Evolutionary conservation across 805 yeast species (phyloP).

Genomic region (Phaffomyces opuntiae): DNA sequence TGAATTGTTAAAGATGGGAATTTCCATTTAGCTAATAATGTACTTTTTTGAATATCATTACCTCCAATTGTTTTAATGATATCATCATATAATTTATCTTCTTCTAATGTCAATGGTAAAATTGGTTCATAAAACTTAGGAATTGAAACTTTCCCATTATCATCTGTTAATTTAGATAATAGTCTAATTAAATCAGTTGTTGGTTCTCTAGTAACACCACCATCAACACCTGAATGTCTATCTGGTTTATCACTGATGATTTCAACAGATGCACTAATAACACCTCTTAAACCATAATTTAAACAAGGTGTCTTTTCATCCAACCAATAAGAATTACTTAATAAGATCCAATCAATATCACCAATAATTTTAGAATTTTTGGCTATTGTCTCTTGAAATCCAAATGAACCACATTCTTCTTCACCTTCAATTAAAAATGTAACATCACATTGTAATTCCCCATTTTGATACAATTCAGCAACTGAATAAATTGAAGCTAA

Average conservation of each 20-base stretch:
- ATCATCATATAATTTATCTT: constrained; percentile 52
- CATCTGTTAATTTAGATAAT: constrained; percentile 54
- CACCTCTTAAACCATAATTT: constrained; percentile 92
- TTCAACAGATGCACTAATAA: constrained; percentile 69
- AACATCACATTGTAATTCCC: constrained; percentile 59
- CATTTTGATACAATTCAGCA: constrained; percentile 52
- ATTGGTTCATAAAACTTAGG: constrained; percentile 73
- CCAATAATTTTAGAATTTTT: constrained; percentile 51
- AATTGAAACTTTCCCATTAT: constrained; percentile 47
- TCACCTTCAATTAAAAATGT: constrained; percentile 89
- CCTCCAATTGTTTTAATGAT: constrained; percentile 37
- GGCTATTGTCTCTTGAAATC: constrained; percentile 65
- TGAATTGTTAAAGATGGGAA: constrained; percentile 86
- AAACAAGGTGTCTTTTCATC: constrained; percentile 85
- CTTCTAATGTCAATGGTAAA: constrained; percentile 47
- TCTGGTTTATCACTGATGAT: constrained; percentile 74
- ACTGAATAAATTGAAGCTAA: constrained; percentile 84
- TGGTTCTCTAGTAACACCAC: constrained; percentile 87
- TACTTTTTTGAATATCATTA: constrained; percentile 32
- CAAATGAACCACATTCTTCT: constrained; percentile 89
- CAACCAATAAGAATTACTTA: constrained; percentile 92
- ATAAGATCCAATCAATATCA: constrained; percentile 76
- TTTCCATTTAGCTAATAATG: constrained; percentile 78
- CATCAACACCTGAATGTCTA: constrained; percentile 94
- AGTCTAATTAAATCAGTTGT: constrained; percentile 76